A percentile compares a stretch with the other conserved stretches of the same genome.
phyloP scores from a whole-genome alignment of 1,284 basidiomycete genomes.

The Rhodotorula sp. region DNA sequence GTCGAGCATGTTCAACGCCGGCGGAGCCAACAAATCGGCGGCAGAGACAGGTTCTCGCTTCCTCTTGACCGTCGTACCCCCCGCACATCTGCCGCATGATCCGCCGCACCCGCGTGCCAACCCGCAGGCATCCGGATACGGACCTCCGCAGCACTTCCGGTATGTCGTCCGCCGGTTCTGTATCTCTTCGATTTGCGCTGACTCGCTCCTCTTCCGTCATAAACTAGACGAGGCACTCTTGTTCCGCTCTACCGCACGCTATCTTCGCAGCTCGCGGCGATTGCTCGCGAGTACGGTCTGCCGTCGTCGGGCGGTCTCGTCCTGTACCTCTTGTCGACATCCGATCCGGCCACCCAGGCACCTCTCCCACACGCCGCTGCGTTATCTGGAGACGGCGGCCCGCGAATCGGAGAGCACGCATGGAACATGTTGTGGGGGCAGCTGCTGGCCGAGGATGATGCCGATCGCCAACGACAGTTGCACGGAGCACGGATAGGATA shows the following conservation, averaged over 20 bases:
- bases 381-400: slow-evolving; percentile 63
- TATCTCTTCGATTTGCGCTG: not conserved
- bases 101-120: slow-evolving; percentile 45
- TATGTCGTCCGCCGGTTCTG: slow-evolving; percentile 6
- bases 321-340: slow-evolving; percentile 62
- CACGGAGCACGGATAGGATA: slow-evolving; percentile 52
- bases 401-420: slow-evolving; percentile 71
- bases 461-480: slow-evolving; percentile 52
- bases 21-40: not conserved
- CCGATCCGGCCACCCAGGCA: slow-evolving; percentile 30
- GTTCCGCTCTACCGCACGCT: slow-evolving; percentile 44
- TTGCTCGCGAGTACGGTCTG: slow-evolving; percentile 74
- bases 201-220: not conserved
- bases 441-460: slow-evolving; percentile 62
- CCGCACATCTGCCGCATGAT: slow-evolving; percentile 44
- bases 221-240: slow-evolving; percentile 41
- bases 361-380: slow-evolving; percentile 33
- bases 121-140: slow-evolving; percentile 43
- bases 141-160: slow-evolving; percentile 44
- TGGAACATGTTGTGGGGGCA: slow-evolving; percentile 77
- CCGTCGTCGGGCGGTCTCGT: slow-evolving; percentile 73
- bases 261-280: slow-evolving; percentile 42
- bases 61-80: slow-evolving; percentile 46
- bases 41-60: slow-evolving; percentile 22
- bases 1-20: not conserved